phyloP scores from a whole-genome alignment of 1,284 basidiomycete species.

The Mycena citricolor region DNA sequence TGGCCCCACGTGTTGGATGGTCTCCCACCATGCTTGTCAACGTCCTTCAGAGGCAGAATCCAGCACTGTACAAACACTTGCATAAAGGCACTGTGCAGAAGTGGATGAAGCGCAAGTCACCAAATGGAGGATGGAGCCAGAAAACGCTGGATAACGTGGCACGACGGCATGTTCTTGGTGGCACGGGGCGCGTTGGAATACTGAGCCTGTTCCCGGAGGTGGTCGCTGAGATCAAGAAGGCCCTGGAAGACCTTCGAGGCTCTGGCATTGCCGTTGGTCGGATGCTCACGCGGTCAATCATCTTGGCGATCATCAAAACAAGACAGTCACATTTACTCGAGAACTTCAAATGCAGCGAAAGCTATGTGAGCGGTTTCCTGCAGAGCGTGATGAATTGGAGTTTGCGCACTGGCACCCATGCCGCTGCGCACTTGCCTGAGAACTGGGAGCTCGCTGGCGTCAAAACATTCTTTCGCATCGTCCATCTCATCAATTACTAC shows the following conservation, averaged over 20 bases:
- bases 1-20: constrained; percentile 15
- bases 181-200: constrained; percentile 21
- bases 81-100: constrained; percentile 20
- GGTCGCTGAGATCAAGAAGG: constrained; percentile 12
- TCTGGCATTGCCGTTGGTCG: constrained; percentile 21
- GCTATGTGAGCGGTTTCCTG: constrained; percentile 24
- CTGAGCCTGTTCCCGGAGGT: constrained; percentile 17
- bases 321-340: constrained; percentile 12
- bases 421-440: constrained; percentile 25
- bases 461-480: constrained; percentile 22
- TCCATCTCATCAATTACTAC: constrained; percentile 24
- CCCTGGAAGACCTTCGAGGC: constrained; percentile 8
- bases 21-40: constrained; percentile 12
- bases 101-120: constrained; percentile 3
- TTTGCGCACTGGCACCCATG: constrained; percentile 18
- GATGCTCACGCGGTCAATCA: constrained; percentile 22
- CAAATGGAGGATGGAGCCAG: too few species aligned
- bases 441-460: constrained; percentile 25
- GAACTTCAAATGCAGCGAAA: constrained; percentile 25
- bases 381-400: constrained; percentile 25
- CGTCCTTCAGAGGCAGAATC: constrained; percentile 9
- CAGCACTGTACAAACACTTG: constrained; percentile 15
- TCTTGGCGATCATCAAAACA: constrained; percentile 20
- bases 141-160: constrained; percentile 18
- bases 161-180: constrained; percentile 16